Percentiles rank a stretch among this genome's conserved stretches.
phyloP scores from a whole-genome alignment of 768 basidiomycete species.

The Auricularia sp. region DNA sequence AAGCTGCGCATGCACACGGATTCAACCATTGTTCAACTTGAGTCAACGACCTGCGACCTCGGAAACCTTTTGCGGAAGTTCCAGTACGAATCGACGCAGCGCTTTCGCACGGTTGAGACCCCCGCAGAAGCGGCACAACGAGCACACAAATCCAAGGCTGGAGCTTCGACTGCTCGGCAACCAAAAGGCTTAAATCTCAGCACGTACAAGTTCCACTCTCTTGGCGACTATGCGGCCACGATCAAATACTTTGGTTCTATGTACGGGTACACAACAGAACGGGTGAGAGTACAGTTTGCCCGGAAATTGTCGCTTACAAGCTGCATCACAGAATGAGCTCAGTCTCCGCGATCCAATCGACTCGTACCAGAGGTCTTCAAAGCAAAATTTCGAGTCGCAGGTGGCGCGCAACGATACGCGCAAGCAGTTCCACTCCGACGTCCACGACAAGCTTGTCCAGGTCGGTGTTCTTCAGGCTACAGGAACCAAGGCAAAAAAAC shows the following conservation, averaged over 20 bases:
- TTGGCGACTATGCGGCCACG: slow-evolving; percentile 21
- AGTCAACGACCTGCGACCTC: slow-evolving; percentile 11
- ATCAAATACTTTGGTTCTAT: slow-evolving; percentile 23
- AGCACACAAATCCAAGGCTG: not conserved
- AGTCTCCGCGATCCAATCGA: not conserved
- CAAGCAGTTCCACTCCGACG: too few species aligned
- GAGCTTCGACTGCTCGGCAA: not conserved
- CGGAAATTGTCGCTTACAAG: not conserved
- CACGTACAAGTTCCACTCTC: slow-evolving; percentile 25
- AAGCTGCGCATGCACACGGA: slow-evolving; percentile 8
- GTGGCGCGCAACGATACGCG: too few species aligned
- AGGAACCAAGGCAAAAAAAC: too few species aligned
- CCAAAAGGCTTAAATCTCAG: slow-evolving; percentile 17
- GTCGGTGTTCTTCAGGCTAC: too few species aligned
- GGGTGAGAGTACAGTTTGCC: slow-evolving; percentile 13
- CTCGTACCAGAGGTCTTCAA: not conserved
- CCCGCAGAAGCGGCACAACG: slow-evolving; percentile 22
- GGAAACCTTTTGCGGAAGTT: slow-evolving; percentile 16
- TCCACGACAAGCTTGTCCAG: too few species aligned
- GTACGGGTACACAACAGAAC: slow-evolving; percentile 28
- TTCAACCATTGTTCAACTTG: slow-evolving; percentile 12
- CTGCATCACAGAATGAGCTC: slow-evolving; percentile 1
- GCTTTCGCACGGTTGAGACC: slow-evolving; percentile 21
- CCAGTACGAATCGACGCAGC: slow-evolving; percentile 8
- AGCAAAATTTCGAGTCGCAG: not conserved